phyloP scores from a whole-genome alignment of 73 alveolate genomes.

The Durusdinium trenchii region DNA sequence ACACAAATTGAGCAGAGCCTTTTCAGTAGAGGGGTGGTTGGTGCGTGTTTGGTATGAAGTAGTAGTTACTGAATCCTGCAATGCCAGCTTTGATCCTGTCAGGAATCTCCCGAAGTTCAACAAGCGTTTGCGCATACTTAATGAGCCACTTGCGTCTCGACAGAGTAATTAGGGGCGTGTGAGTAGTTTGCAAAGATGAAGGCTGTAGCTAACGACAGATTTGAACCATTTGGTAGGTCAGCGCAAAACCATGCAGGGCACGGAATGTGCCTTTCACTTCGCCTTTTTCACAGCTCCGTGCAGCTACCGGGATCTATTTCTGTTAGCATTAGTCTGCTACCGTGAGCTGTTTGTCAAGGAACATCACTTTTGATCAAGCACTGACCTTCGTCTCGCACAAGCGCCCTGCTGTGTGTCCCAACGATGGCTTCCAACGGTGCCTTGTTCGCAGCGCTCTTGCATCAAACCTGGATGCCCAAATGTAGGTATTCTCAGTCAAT shows the following conservation, averaged over 20 bases:
- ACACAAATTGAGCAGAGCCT: neutral
- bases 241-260: too few relatives aligned
- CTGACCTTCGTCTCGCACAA: conserved; percentile 48
- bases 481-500: too few relatives aligned
- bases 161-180: neutral
- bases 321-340: too few relatives aligned
- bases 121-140: conserved; percentile 64
- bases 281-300: too few relatives aligned
- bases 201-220: too few relatives aligned
- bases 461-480: too few relatives aligned
- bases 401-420: conserved; percentile 86
- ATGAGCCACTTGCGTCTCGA: conserved; percentile 84
- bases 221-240: too few relatives aligned
- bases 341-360: conserved; percentile 2
- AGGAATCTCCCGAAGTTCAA: conserved; percentile 84
- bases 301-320: too few relatives aligned
- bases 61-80: neutral
- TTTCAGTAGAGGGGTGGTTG: too few relatives aligned
- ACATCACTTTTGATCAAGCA: conserved; percentile 52
- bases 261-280: too few relatives aligned
- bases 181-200: neutral
- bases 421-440: conserved; percentile 83
- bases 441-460: neutral
- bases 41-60: neutral
- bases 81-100: neutral